These are phyloP conservation scores for Botrytis porri DNA, from an alignment of 2,329 filamentous ascomycete genomes.

Conservation along the genomic window DNA sequence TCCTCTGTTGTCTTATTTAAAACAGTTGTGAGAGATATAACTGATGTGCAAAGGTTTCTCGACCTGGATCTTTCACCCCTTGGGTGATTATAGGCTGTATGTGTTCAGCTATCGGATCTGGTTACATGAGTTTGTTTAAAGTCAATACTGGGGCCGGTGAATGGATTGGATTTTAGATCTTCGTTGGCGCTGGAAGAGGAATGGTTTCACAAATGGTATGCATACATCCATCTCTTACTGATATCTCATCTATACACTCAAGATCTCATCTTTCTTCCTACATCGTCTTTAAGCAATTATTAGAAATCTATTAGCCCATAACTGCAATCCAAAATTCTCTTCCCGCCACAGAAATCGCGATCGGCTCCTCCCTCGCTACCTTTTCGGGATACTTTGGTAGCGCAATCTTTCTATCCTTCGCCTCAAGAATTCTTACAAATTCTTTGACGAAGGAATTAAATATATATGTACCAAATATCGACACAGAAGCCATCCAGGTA, in stretches of 20 bases:
- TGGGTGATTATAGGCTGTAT: neutral
- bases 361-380: neutral
- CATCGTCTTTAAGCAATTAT: fast-evolving
- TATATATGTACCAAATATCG: neutral
- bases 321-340: neutral
- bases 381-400: neutral
- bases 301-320: neutral
- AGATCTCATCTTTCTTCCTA: neutral
- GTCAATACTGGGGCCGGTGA: neutral
- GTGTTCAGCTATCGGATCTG: neutral
- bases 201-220: neutral
- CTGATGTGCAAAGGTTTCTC: neutral
- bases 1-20: too few species aligned
- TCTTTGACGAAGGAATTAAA: neutral
- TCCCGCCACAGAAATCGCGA: neutral
- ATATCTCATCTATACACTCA: neutral
- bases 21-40: neutral
- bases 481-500: neutral
- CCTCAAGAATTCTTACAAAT: neutral
- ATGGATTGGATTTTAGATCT: neutral
- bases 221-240: neutral
- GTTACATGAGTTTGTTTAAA: neutral
- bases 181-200: neutral
- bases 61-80: neutral
- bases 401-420: neutral